Percentiles rank a stretch among this genome's conserved stretches.
These are phyloP conservation scores for Pseudisothecium myosuroides DNA, from an alignment of 225 moss, liverwort and hornwort genomes.

Conservation along the genomic window DNA sequence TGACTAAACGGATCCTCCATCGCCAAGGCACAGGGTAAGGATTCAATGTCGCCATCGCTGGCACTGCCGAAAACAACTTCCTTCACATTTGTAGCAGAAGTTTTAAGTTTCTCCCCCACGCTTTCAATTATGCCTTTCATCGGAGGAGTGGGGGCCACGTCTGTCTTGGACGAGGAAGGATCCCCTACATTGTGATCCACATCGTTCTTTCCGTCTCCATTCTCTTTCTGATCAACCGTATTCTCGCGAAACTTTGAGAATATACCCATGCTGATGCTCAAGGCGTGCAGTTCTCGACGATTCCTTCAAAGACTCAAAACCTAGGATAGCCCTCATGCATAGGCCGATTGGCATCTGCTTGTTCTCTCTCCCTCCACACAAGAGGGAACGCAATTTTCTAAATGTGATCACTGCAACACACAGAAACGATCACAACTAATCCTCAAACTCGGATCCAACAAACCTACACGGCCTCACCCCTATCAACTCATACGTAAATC, in stretches of 20 bases:
- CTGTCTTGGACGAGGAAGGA: background rate
- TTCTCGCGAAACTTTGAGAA: constrained; percentile 38
- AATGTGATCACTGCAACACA: background rate
- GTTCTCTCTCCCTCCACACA: background rate
- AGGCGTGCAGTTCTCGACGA: background rate
- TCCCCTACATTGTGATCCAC: background rate
- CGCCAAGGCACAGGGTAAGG: background rate
- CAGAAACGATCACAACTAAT: background rate
- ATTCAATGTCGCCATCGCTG: background rate
- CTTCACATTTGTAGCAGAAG: constrained; percentile 13
- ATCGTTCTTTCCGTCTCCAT: background rate
- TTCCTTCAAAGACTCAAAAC: background rate
- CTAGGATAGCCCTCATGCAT: background rate
- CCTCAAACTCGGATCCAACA: background rate
- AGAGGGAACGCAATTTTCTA: background rate
- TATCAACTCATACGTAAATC: background rate
- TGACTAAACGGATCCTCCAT: constrained; percentile 37
- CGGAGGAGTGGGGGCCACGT: background rate
- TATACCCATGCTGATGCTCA: constrained; percentile 25
- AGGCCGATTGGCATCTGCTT: constrained; percentile 18
- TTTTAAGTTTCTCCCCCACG: constrained; percentile 14
- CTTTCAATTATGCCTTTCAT: constrained; percentile 16
- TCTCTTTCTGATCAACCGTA: background rate
- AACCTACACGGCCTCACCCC: background rate
- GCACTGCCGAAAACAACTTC: constrained; percentile 7